Percentiles rank a stretch among this genome's conserved stretches.
Evolutionary conservation across 148 eudicot genomes (phyloP).

Genomic region (Camellia granthamiana): DNA sequence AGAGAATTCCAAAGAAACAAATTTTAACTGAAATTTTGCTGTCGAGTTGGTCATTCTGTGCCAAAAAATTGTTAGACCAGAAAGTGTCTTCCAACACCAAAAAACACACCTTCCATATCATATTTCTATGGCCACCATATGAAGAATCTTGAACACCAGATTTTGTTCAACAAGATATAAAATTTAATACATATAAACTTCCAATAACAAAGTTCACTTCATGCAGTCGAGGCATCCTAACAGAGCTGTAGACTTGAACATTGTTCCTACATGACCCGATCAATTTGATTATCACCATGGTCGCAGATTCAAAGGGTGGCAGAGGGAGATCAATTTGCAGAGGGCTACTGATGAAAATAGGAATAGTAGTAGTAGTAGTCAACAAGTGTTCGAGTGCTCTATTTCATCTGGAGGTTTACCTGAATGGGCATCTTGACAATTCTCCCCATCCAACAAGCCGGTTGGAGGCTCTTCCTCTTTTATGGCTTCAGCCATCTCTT

Average conservation of each 20-base stretch:
- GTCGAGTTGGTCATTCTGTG: neutral
- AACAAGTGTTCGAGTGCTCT: neutral
- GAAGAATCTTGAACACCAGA: neutral
- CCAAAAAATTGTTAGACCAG: neutral
- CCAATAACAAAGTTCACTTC: constrained; percentile 20
- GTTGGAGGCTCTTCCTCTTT: constrained; percentile 25
- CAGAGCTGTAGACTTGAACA: constrained; percentile 20
- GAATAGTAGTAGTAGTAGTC: neutral
- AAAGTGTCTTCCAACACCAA: neutral
- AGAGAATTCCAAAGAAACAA: neutral
- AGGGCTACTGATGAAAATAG: constrained; percentile 12
- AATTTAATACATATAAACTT: neutral
- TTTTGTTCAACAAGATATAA: neutral
- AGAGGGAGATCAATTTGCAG: constrained; percentile 11
- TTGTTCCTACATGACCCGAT: constrained; percentile 26
- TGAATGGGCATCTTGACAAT: constrained; percentile 13
- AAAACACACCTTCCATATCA: neutral
- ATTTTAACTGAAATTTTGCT: neutral
- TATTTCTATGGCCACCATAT: neutral
- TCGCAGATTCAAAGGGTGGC: constrained; percentile 5
- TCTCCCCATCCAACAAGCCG: constrained; percentile 34
- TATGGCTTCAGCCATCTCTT: constrained; percentile 35
- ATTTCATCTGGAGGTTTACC: constrained; percentile 22
- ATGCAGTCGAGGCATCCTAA: constrained; percentile 39
- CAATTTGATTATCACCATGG: constrained; percentile 16